Conservation (phyloP, 1,139 yeast genomes). For the Suhomyces bokatorum region DNA sequence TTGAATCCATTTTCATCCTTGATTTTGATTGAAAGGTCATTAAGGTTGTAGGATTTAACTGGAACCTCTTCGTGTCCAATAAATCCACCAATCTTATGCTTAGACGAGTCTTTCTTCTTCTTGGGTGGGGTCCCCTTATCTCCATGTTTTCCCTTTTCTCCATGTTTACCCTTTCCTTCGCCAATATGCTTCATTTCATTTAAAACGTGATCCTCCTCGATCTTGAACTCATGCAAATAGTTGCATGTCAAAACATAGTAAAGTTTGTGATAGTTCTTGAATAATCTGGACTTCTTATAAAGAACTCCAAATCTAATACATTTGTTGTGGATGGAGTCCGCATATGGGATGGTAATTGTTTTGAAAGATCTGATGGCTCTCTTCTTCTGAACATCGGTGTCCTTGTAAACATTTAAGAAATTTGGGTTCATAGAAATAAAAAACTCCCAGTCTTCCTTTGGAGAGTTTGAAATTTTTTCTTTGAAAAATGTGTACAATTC, state of each 20-base stretch:
- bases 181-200: neutral
- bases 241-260: conserved; percentile 47
- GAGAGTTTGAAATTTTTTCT: conserved; percentile 23
- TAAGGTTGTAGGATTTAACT: conserved; percentile 44
- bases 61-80: conserved; percentile 46
- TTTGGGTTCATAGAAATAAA: conserved; percentile 38
- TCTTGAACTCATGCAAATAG: conserved; percentile 46
- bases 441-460: conserved; percentile 40
- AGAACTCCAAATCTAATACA: conserved; percentile 46
- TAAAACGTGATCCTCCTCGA: conserved; percentile 26
- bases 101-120: conserved; percentile 14
- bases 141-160: neutral
- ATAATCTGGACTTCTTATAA: conserved; percentile 44
- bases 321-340: conserved; percentile 43
- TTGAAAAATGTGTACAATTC: conserved; percentile 26
- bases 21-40: conserved; percentile 35
- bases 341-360: conserved; percentile 35
- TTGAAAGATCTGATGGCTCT: conserved; percentile 34
- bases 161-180: neutral
- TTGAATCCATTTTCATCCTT: conserved; percentile 39
- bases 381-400: conserved; percentile 27
- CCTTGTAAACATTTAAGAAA: conserved; percentile 37
- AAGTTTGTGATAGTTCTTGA: conserved; percentile 41
- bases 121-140: conserved; percentile 7
- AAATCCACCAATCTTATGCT: conserved; percentile 44